Evolutionary conservation across 2,329 filamentous ascomycete genomes (phyloP).

Genomic region (Xylaria sp.): DNA sequence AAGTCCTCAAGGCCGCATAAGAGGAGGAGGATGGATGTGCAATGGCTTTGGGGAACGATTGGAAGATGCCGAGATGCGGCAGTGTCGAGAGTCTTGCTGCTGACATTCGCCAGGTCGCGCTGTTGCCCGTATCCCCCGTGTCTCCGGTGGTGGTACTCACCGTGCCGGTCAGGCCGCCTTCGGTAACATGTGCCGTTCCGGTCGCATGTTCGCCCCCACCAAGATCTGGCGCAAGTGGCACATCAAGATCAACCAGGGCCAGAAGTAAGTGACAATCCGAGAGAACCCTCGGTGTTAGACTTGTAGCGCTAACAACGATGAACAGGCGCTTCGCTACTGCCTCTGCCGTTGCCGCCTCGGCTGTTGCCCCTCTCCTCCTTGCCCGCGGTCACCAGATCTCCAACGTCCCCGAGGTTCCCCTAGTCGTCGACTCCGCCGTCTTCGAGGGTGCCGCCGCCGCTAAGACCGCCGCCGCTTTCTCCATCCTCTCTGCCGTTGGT

Average conservation of each 20-base stretch:
- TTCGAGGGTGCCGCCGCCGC: conserved; percentile 73
- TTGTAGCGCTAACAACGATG: conserved; percentile 18
- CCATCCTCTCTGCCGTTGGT: conserved; percentile 85
- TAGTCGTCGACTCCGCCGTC: conserved; percentile 87
- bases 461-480: conserved; percentile 84
- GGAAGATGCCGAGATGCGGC: neutral
- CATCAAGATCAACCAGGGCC: conserved; percentile 98
- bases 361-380: conserved; percentile 87
- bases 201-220: conserved; percentile 99
- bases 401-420: conserved; percentile 89
- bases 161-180: conserved; percentile 99
- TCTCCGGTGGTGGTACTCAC: conserved; percentile 99
- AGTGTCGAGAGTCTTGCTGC: conserved; percentile 8
- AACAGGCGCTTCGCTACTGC: conserved; percentile 89
- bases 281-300: neutral
- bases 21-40: neutral
- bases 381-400: conserved; percentile 96
- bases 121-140: conserved; percentile 99
- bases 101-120: conserved; percentile 67
- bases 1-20: neutral
- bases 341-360: conserved; percentile 94
- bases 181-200: conserved; percentile 99
- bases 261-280: conserved; percentile 64
- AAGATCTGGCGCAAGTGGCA: conserved; percentile 99
- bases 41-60: neutral